Percentiles rank a stretch among this genome's conserved stretches.
phyloP scores from a whole-genome alignment of 305 asterid genomes.

The Solanum aculeatissimum region DNA sequence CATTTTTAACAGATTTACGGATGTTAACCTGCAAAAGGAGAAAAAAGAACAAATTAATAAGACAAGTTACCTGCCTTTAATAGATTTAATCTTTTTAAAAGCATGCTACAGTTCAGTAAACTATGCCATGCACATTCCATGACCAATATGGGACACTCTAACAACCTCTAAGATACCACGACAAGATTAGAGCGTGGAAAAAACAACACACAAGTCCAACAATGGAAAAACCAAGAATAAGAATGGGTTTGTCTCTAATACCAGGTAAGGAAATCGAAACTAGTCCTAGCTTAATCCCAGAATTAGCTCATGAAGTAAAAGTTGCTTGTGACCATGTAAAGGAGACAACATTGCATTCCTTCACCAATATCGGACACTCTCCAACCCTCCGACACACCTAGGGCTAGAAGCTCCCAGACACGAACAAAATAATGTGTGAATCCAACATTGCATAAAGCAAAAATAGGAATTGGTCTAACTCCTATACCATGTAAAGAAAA shows the following conservation, averaged over 20 bases:
- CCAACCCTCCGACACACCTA: not conserved
- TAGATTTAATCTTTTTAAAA: not conserved
- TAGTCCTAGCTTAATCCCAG: not conserved
- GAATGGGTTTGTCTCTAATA: not conserved
- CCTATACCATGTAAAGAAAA: not conserved
- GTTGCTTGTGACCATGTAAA: not conserved
- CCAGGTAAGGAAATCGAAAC: not conserved
- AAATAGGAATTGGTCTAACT: not conserved
- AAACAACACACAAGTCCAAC: not conserved
- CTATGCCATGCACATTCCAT: not conserved
- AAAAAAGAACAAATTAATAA: not conserved
- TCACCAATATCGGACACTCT: not conserved
- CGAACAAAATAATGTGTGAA: not conserved
- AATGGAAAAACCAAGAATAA: not conserved
- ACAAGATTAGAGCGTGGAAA: not conserved
- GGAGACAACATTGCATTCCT: not conserved
- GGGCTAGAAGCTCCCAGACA: not conserved
- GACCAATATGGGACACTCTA: not conserved
- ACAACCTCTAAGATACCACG: not conserved
- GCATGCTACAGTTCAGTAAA: not conserved
- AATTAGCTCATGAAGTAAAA: not conserved
- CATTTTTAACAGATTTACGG: slow-evolving; percentile 39
- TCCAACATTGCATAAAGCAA: not conserved
- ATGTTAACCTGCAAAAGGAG: slow-evolving; percentile 45
- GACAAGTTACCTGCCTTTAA: not conserved